Conservation (phyloP, 306 rosid genomes). For the Corylus avellana region DNA sequence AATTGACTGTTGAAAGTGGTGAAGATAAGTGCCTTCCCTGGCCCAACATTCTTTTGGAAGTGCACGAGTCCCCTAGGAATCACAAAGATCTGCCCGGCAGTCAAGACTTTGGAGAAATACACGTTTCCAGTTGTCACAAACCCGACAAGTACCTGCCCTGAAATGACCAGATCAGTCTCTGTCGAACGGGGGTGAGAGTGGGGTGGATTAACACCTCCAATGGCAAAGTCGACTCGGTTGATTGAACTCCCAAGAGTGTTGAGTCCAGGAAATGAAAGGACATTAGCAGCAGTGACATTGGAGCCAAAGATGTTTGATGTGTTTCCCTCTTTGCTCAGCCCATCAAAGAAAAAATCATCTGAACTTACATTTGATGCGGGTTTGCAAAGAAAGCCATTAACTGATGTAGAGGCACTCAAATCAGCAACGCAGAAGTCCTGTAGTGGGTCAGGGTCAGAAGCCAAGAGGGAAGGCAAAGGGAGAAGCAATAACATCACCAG, state of each 20-base stretch:
- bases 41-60: slow-evolving; percentile 43
- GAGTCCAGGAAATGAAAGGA: slow-evolving; percentile 42
- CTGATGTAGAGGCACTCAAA: slow-evolving; percentile 11
- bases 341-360: slow-evolving; percentile 47
- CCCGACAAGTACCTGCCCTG: slow-evolving; percentile 30
- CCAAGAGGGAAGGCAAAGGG: slow-evolving; percentile 20
- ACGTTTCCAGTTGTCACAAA: slow-evolving; percentile 43
- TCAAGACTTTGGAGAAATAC: not conserved
- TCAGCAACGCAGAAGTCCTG: slow-evolving; percentile 49
- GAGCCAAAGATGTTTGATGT: slow-evolving; percentile 17
- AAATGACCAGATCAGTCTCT: too few species aligned
- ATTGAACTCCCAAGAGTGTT: slow-evolving; percentile 48
- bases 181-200: slow-evolving; percentile 45
- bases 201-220: slow-evolving; percentile 41
- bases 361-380: slow-evolving; percentile 30
- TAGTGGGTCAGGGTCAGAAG: slow-evolving; percentile 42
- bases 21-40: slow-evolving; percentile 28
- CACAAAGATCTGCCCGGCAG: slow-evolving; percentile 1
- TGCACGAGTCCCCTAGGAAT: slow-evolving; percentile 48
- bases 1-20: slow-evolving; percentile 52
- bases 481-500: slow-evolving; percentile 22
- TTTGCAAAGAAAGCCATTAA: slow-evolving; percentile 55
- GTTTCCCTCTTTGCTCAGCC: slow-evolving; percentile 36
- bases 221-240: slow-evolving; percentile 48
- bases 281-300: slow-evolving; percentile 32